Base-by-base conservation (phyloP, 2,329 filamentous ascomycete genomes). In the Aspergillus sp. region DNA sequence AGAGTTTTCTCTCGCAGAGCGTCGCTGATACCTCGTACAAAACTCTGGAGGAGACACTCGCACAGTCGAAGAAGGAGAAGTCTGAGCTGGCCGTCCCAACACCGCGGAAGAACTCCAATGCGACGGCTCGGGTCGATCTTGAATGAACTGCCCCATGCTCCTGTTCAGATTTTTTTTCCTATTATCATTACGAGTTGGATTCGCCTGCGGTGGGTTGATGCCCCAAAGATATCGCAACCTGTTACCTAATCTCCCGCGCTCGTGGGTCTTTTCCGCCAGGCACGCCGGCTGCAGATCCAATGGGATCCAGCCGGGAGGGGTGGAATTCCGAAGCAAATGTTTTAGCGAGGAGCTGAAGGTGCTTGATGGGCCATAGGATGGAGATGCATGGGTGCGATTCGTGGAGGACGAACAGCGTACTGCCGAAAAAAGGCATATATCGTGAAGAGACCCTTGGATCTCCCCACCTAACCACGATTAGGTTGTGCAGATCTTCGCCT, bases 251-350 rank as follows among this genome's bases (percentile, higher is more conserved):
- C 40, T 17, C 17, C 19, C 40, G 19, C 14, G 11, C 16, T 42
- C 40, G 40, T 42, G 40, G 40, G 40, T 42, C 40, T 42, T 42
- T 38, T 6, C 40, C 40, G 40, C 19, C 40, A 42, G 40, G 40
- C 11, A 19, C 40, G 14, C 14, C 19, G 16, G 11, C 17, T 10
- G 5, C 19, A 4, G 17, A n/a, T 13, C 40, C 40, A 42, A 42
- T 42, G 16, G 40, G 11, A 19, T 17, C 19, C 19, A 5, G 13
- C 34, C 2, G 40, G 17, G 19, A 5, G 40, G 17, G 7, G 11
- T 20, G 3, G 14, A 42, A 42, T 17, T 17, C 40, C 17, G 40
- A 19, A 19, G 40, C 2, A 42, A 21, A 42, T 13, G 11, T 2
- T 38, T 38, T 38, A n/a, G 5, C 14, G 14, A 38, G 16, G 34